Evolutionary conservation across 345 rosid species (phyloP), one percentile per base, ranked within the genome.

Genomic region (Fremontodendron californicum): DNA sequence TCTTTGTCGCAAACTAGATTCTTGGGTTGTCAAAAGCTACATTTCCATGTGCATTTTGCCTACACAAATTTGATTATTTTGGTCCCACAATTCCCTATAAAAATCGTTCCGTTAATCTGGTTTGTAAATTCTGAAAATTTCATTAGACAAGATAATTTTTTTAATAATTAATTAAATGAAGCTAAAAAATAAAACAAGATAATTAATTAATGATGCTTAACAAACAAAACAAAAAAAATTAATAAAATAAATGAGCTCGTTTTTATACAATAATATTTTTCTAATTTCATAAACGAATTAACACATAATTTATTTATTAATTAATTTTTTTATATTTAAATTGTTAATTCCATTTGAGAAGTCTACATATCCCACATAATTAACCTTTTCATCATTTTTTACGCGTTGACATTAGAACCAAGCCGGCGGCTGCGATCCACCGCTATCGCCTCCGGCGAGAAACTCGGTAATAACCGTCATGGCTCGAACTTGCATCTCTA

Each of bases 401-500:
- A 78, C 51, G 73, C 35, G 55, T 40, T 73, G 57, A 71, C 46
- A 33, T 48, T 9, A 12, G 74, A 64, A 37, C 42, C 78, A 51
- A 64, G 45, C 71, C 74, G 78, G 67, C 80, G 65, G 78, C 27
- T 81, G 54, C 16, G 5, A 1, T 29, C 29, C 21, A 9, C 21
- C 70, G 42, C 13, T 10, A 21, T 12, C 52, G 46, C 48, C 52
- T 2, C 81, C 82, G 77, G 81, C 48, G 51, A 89, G 82, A 43
- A 90, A 78, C 74, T 85, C 86, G 8, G 89, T 74, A 52, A 95
- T 86, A 61, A 91, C 85, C 19, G 90, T 82, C 97, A 95, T 95
- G 74, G 92, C 91, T 19, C 92, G 85, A 33, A 95, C 88, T 81
- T 95, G 98, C 99, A 95, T 95, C 94, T 93, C 92, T 76, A 96